phyloP scores from a whole-genome alignment of 2,329 filamentous ascomycete genomes.

The Zymoseptoria brevis region DNA sequence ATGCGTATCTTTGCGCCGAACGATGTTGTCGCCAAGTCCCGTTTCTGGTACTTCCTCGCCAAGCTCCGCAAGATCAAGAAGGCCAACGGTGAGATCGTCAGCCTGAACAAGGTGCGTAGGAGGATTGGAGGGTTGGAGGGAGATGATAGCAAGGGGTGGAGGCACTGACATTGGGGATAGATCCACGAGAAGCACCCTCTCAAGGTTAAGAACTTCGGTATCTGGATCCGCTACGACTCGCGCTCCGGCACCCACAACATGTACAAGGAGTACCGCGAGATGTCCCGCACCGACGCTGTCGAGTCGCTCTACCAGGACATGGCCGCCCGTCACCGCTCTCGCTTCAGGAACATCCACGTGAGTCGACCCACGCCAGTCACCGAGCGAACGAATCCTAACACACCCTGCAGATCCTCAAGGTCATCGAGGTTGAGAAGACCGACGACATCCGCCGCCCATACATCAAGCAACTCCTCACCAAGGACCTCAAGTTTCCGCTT shows the following conservation, averaged over 20 bases:
- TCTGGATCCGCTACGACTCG: conserved; percentile 99
- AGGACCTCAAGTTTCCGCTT: conserved; percentile 96
- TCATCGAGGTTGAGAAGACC: conserved; percentile 91
- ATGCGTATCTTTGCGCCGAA: conserved; percentile 99
- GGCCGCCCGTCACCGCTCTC: conserved; percentile 95
- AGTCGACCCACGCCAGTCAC: conserved; percentile 34
- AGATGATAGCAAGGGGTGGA: not conserved
- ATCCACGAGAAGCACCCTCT: conserved; percentile 98
- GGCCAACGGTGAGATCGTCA: conserved; percentile 98
- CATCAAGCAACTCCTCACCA: conserved; percentile 96
- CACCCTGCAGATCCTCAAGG: conserved; percentile 75
- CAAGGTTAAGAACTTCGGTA: conserved; percentile 99
- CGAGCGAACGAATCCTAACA: conserved; percentile 1
- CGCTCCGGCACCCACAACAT: conserved; percentile 99
- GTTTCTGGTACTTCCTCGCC: conserved; percentile 99
- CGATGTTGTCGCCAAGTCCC: conserved; percentile 96
- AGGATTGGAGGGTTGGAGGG: conserved; percentile 18
- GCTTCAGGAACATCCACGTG: conserved; percentile 98
- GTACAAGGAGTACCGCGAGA: conserved; percentile 99
- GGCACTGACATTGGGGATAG: conserved; percentile 39
- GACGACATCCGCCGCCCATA: conserved; percentile 96
- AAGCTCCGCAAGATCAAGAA: conserved; percentile 99
- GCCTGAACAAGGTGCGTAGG: conserved; percentile 77
- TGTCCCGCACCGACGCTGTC: conserved; percentile 91
- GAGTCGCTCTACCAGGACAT: conserved; percentile 99